Evolutionary conservation across 257 asterid genomes (phyloP).

Genomic region (Fraxinus pennsylvanica): DNA sequence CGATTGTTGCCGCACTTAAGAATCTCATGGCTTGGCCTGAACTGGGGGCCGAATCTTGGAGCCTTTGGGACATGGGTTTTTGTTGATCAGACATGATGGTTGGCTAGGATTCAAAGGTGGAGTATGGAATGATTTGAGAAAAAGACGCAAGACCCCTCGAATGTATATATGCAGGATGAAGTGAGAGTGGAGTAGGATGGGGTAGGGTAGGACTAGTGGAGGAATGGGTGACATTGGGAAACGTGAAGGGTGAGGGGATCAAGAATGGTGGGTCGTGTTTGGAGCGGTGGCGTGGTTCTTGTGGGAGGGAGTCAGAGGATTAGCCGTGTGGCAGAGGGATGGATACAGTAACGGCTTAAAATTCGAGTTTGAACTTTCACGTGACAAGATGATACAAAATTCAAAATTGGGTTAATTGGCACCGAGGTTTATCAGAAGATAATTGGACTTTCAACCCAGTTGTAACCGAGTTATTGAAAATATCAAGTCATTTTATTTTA

Average conservation of each 20-base stretch:
- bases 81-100: conserved; percentile 35
- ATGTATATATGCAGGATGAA: not conserved
- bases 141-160: not conserved
- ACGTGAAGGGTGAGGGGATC: conserved; percentile 1
- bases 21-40: conserved; percentile 24
- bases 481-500: too few relatives aligned
- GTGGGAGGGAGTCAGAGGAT: not conserved
- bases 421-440: too few relatives aligned
- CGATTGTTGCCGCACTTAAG: conserved; percentile 33
- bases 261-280: not conserved
- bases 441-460: too few relatives aligned
- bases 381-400: not conserved
- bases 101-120: not conserved
- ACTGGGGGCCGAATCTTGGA: conserved; percentile 20
- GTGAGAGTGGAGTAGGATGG: not conserved
- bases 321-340: not conserved
- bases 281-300: not conserved
- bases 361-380: not conserved
- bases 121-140: not conserved
- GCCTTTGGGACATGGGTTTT: conserved; percentile 22
- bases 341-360: not conserved
- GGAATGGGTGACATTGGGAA: conserved; percentile 1
- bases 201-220: not conserved
- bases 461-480: too few relatives aligned
- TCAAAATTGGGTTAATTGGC: too few relatives aligned